Evolutionary conservation across 441 rosid genomes (phyloP), one percentile per base, ranked within the genome.

Genomic region (Pelargonium exstipulatum): DNA sequence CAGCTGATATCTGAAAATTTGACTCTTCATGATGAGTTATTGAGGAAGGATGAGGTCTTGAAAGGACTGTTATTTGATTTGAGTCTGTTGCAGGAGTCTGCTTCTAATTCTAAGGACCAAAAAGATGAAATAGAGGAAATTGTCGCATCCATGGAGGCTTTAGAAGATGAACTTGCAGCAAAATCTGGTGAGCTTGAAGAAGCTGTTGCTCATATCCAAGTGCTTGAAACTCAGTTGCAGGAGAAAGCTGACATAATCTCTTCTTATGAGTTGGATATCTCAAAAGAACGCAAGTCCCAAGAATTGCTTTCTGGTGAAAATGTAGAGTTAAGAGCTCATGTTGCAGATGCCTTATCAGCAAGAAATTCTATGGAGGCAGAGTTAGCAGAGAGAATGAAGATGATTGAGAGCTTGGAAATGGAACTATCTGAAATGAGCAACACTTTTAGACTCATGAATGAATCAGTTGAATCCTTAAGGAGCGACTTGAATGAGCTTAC

Each of bases 61-160:
- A 84, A 84, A 66, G 99, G 98, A 61, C 77, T 95, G 71, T 81
- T 81, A 75, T 95, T 95, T 84, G 99, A 95, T 82, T 83, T 95
- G 68, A 88, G 96, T 81, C 80, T 92, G 72, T 73, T 95, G 77
- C 99, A 95, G 76, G 99, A 95, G 74, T 90, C 99, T 73, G 91
- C 96, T 66, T 92, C 98, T 64, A 86, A 73, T 70, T 77, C 86
- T 20, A 88, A 77, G 72, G 99, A 95, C 77, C 89, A 85, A 76
- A 89, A 89, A 77, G 97, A 92, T 80, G 88, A 89, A 79, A 82
- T 90, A 66, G 87, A 85, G 74, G 92, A 88, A 79, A 78, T 88
- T 80, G 78, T 73, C 74, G 82, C 84, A 74, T 78, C 85, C 65
- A 65, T 89, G 74, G 89, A 86, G 84, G 86, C 86, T 53, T 81